Evolutionary conservation across 306 rosid genomes (phyloP).

Genomic region (Vicia villosa): DNA sequence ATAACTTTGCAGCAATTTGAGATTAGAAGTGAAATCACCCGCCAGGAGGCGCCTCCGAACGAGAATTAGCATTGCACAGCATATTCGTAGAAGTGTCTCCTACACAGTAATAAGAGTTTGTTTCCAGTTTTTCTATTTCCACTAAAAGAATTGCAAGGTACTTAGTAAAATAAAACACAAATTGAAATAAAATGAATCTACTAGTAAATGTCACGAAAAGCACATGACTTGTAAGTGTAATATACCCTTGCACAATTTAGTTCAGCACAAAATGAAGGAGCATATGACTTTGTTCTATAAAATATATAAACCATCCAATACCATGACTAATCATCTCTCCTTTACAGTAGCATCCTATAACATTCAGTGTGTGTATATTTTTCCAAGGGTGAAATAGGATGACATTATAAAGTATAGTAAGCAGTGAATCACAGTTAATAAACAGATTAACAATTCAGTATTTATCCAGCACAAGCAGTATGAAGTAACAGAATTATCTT

Average conservation of each 20-base stretch:
- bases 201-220: not conserved
- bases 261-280: not conserved
- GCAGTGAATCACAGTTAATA: not conserved
- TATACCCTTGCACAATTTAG: slow-evolving; percentile 1
- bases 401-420: not conserved
- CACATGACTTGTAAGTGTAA: slow-evolving; percentile 20
- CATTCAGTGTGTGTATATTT: not conserved
- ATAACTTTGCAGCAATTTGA: slow-evolving; percentile 83
- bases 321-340: not conserved
- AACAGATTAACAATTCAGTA: slow-evolving; percentile 1
- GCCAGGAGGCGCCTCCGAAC: slow-evolving; percentile 87
- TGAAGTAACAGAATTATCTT: not conserved
- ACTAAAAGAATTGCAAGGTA: slow-evolving; percentile 2
- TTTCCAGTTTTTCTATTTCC: slow-evolving; percentile 28
- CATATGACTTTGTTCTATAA: slow-evolving; percentile 2
- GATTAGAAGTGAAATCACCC: slow-evolving; percentile 97
- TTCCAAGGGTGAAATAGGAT: not conserved
- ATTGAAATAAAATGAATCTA: slow-evolving; percentile 27
- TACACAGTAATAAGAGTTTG: slow-evolving; percentile 45
- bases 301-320: not conserved
- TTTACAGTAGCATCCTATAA: not conserved
- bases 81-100: slow-evolving; percentile 93
- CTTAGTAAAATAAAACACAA: slow-evolving; percentile 20
- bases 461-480: not conserved
- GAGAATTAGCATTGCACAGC: slow-evolving; percentile 93